These are phyloP conservation scores for Daedaleopsis sinensis DNA, from an alignment of 768 basidiomycete species.

Conservation along the genomic window DNA sequence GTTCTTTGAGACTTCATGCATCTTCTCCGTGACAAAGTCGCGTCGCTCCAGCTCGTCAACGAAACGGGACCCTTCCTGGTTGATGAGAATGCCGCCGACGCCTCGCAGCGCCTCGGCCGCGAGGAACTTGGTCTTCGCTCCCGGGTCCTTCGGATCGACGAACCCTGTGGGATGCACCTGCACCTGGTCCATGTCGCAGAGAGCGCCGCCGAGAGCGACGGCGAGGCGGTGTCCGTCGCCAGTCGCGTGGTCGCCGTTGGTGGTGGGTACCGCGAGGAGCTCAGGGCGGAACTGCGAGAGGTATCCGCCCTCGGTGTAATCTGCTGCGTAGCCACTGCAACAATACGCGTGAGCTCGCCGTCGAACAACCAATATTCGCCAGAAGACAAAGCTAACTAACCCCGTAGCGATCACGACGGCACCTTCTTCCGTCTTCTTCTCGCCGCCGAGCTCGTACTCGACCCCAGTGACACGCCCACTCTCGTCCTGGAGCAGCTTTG, in stretches of 20 bases:
- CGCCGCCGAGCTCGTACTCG: conserved; percentile 79
- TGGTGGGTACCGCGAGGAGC: conserved; percentile 89
- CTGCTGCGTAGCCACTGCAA: conserved; percentile 87
- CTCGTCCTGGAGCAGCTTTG: conserved; percentile 79
- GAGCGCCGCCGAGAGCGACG: conserved; percentile 81
- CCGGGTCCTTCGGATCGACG: conserved; percentile 93
- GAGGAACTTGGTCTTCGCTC: conserved; percentile 94
- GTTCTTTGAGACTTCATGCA: conserved; percentile 95
- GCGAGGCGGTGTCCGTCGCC: conserved; percentile 96
- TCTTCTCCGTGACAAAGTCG: conserved; percentile 89
- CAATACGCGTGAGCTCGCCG: neutral
- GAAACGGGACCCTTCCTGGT: conserved; percentile 89
- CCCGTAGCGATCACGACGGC: conserved; percentile 93
- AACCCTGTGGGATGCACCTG: conserved; percentile 98
- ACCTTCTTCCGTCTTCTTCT: conserved; percentile 78
- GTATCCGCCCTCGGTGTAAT: conserved; percentile 86
- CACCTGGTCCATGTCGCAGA: conserved; percentile 93
- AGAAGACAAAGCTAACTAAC: neutral
- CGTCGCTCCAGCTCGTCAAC: conserved; percentile 96
- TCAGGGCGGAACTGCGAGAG: conserved; percentile 95
- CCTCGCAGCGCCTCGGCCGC: conserved; percentile 97
- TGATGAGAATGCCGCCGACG: conserved; percentile 91
- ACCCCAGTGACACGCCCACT: conserved; percentile 79
- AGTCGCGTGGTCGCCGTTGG: conserved; percentile 96
- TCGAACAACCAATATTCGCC: neutral